Base-by-base conservation (phyloP, 441 rosid species). In the Bocquillonia castaneifolia region DNA sequence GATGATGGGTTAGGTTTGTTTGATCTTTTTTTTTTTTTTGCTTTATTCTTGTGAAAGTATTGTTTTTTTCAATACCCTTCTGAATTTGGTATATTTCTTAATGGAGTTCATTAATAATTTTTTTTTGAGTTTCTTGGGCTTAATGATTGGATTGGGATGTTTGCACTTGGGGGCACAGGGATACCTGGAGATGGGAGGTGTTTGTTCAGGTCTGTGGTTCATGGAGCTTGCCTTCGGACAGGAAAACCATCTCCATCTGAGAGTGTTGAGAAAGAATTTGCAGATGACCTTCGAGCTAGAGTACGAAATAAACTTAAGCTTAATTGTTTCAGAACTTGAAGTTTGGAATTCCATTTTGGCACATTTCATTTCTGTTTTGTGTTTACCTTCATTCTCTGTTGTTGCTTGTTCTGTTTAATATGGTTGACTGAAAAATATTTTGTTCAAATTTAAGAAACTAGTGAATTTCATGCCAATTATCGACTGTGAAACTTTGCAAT, bases 161-260 rank as follows among this genome's bases (percentile, higher is more conserved):
- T 47, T 18, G 50, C 60, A 20, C 54, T 68, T 59, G 52, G 48
- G 25, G 60, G 69, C 56, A 31, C 71, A 85, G 94, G 87, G 59
- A 79, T 88, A 59, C 80, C 86, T 2, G 91, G 94, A 61, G 94
- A 86, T 66, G 91, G 91, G 36, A 86, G 94, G 70, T 88, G 94
- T 71, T 76, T 88, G 81, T 88, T 88, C 63, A 84, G 89, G 66
- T 88, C 94, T 1, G 88, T 86, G 57, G 79, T 82, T 39, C 89
- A 82, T 45, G 94, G 91, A 18, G 85, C 80, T 47, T 78, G 77
- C 68, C 79, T 82, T 66, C 67, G 85, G 75, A 53, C 69, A 32
- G 91, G 94, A 72, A 83, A 75, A 81, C 86, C 82, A 66, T 81
- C 87, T 65, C 89, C 84, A 9, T 73, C 68, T 18, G 94, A 86